A percentile compares a stretch with the other conserved stretches of the same genome.
Evolutionary conservation across 495 filamentous ascomycete genomes (phyloP).

Genomic region (Copromyces sp.): DNA sequence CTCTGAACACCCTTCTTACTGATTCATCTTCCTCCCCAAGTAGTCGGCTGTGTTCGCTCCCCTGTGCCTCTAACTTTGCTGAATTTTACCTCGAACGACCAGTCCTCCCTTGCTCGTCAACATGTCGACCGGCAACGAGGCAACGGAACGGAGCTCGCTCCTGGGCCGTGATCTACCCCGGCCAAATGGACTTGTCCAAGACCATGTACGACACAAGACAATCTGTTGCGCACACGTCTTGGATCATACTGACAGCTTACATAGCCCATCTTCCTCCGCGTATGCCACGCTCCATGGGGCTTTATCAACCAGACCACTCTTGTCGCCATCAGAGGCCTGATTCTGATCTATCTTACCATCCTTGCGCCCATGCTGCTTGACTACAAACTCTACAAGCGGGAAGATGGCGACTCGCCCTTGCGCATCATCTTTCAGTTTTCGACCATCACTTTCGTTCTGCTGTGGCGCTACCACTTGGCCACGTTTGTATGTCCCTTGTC

Average conservation of each 20-base stretch:
- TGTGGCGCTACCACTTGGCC: conserved; percentile 35
- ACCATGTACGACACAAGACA: conserved; percentile 20
- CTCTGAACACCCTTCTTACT: not conserved
- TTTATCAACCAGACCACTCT: conserved; percentile 33
- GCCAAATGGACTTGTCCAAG: conserved; percentile 9
- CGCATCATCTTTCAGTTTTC: conserved; percentile 39
- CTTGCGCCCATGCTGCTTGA: conserved; percentile 28
- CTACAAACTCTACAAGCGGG: conserved; percentile 26
- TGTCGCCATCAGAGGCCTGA: conserved; percentile 25
- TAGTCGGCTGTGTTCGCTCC: not conserved
- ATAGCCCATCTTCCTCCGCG: conserved; percentile 39
- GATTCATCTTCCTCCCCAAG: not conserved
- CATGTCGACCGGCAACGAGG: not conserved
- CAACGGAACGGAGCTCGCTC: not conserved
- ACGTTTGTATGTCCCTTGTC: conserved; percentile 25
- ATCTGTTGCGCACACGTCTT: not conserved
- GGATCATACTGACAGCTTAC: conserved; percentile 6
- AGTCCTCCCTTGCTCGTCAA: not conserved
- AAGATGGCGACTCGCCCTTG: conserved; percentile 24
- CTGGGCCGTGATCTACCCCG: not conserved
- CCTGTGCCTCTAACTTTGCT: not conserved
- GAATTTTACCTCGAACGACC: not conserved
- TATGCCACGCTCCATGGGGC: conserved; percentile 42
- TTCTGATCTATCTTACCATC: conserved; percentile 36
- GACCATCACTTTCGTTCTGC: conserved; percentile 30